phyloP scores from a whole-genome alignment of 1,139 yeast genomes.

The Suhomyces taliae region DNA sequence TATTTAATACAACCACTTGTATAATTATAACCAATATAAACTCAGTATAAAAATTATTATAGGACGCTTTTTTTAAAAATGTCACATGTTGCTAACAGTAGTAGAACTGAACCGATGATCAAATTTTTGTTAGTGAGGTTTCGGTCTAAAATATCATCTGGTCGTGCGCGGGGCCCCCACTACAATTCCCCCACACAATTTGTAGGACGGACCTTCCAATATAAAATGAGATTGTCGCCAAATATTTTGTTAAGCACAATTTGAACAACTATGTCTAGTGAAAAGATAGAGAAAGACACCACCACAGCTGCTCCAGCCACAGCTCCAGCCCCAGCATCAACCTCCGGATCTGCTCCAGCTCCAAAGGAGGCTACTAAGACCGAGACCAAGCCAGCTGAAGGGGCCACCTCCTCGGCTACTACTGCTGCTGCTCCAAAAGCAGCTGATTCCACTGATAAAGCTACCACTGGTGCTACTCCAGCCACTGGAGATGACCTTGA shows the following conservation, averaged over 20 bases:
- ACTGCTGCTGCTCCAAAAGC: neutral
- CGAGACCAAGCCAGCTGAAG: neutral
- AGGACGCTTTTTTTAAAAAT: no score
- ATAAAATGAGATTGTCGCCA: neutral
- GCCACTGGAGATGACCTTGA: slow-evolving; percentile 58
- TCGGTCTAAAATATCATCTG: neutral
- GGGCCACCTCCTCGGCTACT: neutral
- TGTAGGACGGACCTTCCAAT: neutral
- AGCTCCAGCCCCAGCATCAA: neutral
- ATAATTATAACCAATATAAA: no score
- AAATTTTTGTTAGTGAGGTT: no score
- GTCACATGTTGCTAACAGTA: no score
- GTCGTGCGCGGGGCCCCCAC: neutral
- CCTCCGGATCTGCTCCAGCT: neutral
- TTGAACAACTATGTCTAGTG: slow-evolving; percentile 4
- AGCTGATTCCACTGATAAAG: neutral
- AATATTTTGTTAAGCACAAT: no score
- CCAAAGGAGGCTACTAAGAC: neutral
- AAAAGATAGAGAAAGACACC: slow-evolving; percentile 1
- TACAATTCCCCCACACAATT: slow-evolving; percentile 3
- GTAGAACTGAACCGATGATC: no score
- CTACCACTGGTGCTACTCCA: slow-evolving; percentile 1
- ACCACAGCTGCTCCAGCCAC: neutral
- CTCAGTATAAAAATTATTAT: no score
- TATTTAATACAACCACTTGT: neutral